These are phyloP conservation scores for Favolaschia claudopus DNA, from an alignment of 768 basidiomycete genomes.

Conservation along the genomic window DNA sequence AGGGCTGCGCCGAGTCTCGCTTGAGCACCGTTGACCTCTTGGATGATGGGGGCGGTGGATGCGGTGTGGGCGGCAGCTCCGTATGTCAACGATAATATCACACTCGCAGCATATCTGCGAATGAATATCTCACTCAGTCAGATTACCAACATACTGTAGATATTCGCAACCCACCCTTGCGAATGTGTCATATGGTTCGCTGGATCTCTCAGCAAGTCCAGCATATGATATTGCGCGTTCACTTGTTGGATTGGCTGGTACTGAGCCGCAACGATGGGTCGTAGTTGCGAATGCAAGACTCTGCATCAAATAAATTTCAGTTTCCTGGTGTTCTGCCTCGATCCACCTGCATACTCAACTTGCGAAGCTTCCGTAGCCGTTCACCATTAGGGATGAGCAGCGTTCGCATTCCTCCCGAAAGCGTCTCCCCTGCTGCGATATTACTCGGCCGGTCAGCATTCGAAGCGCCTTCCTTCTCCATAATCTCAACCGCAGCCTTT, in stretches of 20 bases:
- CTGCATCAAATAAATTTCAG: constrained; percentile 35
- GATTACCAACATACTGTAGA: background rate
- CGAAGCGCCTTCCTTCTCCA: constrained; percentile 70
- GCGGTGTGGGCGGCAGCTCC: constrained; percentile 48
- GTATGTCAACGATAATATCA: constrained; percentile 60
- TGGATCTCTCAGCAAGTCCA: constrained; percentile 52
- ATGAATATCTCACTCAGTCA: too few species aligned
- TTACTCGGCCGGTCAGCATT: constrained; percentile 62
- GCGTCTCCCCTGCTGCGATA: constrained; percentile 66
- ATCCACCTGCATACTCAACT: constrained; percentile 48
- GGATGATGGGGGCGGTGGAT: constrained; percentile 54
- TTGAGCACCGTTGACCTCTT: constrained; percentile 54
- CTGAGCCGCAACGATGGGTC: constrained; percentile 56
- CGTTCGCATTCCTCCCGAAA: constrained; percentile 66
- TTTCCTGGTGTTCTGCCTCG: too few species aligned
- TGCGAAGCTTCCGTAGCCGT: constrained; percentile 66
- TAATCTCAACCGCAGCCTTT: constrained; percentile 67
- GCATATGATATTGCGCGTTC: constrained; percentile 49
- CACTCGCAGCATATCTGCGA: constrained; percentile 54
- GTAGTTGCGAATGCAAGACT: constrained; percentile 65
- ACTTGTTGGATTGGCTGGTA: constrained; percentile 60
- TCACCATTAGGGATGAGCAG: constrained; percentile 65
- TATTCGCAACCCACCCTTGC: constrained; percentile 42
- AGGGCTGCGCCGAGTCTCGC: constrained; percentile 53
- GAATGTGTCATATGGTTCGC: constrained; percentile 61